Evolutionary conservation across 1,139 yeast genomes (phyloP), one percentile per base, ranked within the genome.

Genomic region (Petasospora rhodanensis): DNA sequence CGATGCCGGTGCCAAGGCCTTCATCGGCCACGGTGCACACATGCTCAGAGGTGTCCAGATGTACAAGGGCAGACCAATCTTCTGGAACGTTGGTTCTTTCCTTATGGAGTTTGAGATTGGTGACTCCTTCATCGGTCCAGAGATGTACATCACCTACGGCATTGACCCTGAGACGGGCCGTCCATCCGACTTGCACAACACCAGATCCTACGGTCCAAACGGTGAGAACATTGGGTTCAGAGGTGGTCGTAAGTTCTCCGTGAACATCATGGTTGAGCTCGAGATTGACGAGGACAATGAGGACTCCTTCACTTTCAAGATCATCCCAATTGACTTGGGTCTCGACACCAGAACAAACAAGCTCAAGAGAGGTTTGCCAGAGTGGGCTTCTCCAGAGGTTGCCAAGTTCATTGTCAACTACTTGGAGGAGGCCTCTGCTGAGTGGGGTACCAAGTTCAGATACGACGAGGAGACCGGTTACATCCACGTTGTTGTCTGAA

Each of bases 11-110:
- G 54, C 54, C 8, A 42, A 46, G 34, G 49, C 51, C 7, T 40
- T 50, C 24, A 33, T 50, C 21, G 54, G 55, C 5, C 55, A 49
- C 36, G 55, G 54, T 35, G 53, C 55, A 18, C 53, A 49, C 33
- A 46, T 49, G 41, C 42, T 50, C 42, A 42, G 55, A 34, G 55
- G 55, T 35, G 51, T 50, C 29, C 53, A 50, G 36, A 47, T 50
- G 15, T 49, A 50, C 42, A 48, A 49, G 27, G 51, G 46, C 6
- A 49, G 39, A 28, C 54, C 54, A 16, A 50, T 50, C 17, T 46
- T 50, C 32, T 50, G 48, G 38, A 50, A 50, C 29, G 33, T 50
- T 15, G 54, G 54, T 12, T 43, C 49, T 17, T 40, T 50, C 17
- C 21, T 50, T 22, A 49, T 50, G 55, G 54, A 49, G 28, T 50